Evolutionary conservation across 106 monocot genomes (phyloP), one percentile per base, ranked within the genome.

Genomic region (Apostasia ramifera): DNA sequence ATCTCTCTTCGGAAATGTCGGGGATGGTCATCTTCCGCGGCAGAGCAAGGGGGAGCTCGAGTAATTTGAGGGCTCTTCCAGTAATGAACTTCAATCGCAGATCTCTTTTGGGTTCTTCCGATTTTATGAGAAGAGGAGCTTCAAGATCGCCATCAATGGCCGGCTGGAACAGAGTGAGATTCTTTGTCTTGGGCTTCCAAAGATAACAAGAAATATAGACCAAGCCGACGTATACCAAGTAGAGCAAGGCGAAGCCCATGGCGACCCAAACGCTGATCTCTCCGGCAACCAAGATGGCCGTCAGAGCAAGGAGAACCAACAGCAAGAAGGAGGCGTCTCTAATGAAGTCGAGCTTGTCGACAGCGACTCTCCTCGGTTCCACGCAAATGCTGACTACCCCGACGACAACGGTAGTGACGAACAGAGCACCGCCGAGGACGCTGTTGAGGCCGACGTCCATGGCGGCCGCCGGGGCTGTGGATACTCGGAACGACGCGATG

Each of bases 11-110:
- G 48, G 48, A 69, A 11, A 78, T 66, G 10, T 83, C 83, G 11
- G 83, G 87, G 14, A 87, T 87, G 7, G 87, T 87, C 10, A 87
- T n/a, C 47, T 78, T 61, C 73, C 83, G 71, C n/a, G 83, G 83
- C 11, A 87, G 69, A 61, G 69, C 63, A 7, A 87, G 77, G 8
- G 87, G 81, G 4, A 83, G 48, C 15, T 78, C 81, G 0, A 87
- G 38, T 2, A 78, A 47, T 44, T 13, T 66, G 26, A 83, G 43
- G 5, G 77, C 0, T 50, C 11, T 52, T 1, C 55, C 7, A 2
- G 60, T 6, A 47, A 14, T 9, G 13, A 39, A 10, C 14, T 57
- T 57, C 2, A 59, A 5, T 49, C 26, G 59, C 5, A 5, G 37
- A 42, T 8, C 39, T 41, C 55, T 44, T 45, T 26, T n/a, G 8